Base-by-base conservation (phyloP, 768 basidiomycete species). In the Leccinum olivaceopallidum region DNA sequence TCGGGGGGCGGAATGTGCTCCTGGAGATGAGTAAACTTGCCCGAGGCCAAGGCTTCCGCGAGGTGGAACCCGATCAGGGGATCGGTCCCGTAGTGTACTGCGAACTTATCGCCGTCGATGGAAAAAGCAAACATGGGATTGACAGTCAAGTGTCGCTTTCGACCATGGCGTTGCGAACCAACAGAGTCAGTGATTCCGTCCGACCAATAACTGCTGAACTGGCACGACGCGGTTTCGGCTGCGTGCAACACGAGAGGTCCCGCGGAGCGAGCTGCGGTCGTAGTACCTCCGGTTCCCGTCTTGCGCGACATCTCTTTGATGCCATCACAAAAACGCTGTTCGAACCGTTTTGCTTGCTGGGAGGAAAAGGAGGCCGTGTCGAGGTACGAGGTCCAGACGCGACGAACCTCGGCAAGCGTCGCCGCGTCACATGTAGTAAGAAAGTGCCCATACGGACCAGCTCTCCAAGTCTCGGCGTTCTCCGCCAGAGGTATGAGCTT, bases 121-220 rank as follows among this genome's bases (percentile, higher is more conserved):
- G 74, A 75, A 42, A 65, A 74, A 0, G 60, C 62, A 50, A 74
- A 74, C 1, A 66, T 75, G 8, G 73, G 73, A 34, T 75, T 74
- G 51, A 64, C 60, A 0, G 13, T n/a, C 22, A 64, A 6, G 22
- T 24, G 44, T 44, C 18, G 58, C 34, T 55, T 57, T 18, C 42
- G 28, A 1, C 44, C 51, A 9, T 16, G 59, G 16, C 22, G 34
- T 24, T 39, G 58, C 10, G 26, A 47, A 20, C 44, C 3, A 14
- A 48, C 39, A 18, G 59, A 58, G 24, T 67, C 63, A 1, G 64
- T 67, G 16, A 55, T 42, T 8, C 73, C 72, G 1, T 63, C 58
- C 2, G 65, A 53, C 72, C 71, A 73, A 30, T 67, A 73, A 18
- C 16, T 54, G 30, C 32, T n/a, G 22, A 69, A 74, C 24, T 73